Evolutionary conservation across 2,329 filamentous ascomycete species (phyloP), one percentile per base, ranked within the genome.

Genomic region (Fusarium sp.): DNA sequence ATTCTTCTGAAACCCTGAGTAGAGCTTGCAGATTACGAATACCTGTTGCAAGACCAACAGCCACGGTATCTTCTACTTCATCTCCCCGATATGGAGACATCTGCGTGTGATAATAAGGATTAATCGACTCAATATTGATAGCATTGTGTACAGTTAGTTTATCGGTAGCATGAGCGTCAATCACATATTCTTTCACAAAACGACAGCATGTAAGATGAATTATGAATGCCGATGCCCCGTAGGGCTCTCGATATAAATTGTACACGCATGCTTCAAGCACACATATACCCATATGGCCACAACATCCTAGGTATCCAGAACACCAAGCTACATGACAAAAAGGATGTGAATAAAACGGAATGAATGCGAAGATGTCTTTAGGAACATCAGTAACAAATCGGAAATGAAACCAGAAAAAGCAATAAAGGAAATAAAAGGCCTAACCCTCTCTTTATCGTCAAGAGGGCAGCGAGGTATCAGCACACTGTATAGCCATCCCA

Each of bases 221-320:
- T 69, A 54, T 41, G 18, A 55, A 45, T 21, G 49, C 42, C 34
- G 50, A 68, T 30, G 46, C 54, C 63, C 12, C 28, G 32, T 28
- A 67, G 20, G 62, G 58, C 42, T 62, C 40, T 60, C 55, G 40
- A 45, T 40, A n/a, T 70, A 59, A 57, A 71, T 71, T 70, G 68
- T 68, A 68, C 68, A 70, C n/a, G 59, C 50, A 54, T 61, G 59
- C 60, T 61, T 56, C 42, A 42, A 53, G 34, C 56, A 57, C 50
- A 62, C 49, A 54, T 30, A 18, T 40, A 46, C 55, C 62, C 69
- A 58, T 41, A 62, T 54, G 47, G 55, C 58, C 58, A 43, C 54
- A 58, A 57, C 68, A 71, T 72, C 68, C 58, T 64, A 73, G 71
- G 57, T 79, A 79, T 79, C 78, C 78, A 78, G 76, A 79, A 79